Evolutionary conservation across 176 grass and related monocot species (phyloP).

Genomic region (Avena sativa): DNA sequence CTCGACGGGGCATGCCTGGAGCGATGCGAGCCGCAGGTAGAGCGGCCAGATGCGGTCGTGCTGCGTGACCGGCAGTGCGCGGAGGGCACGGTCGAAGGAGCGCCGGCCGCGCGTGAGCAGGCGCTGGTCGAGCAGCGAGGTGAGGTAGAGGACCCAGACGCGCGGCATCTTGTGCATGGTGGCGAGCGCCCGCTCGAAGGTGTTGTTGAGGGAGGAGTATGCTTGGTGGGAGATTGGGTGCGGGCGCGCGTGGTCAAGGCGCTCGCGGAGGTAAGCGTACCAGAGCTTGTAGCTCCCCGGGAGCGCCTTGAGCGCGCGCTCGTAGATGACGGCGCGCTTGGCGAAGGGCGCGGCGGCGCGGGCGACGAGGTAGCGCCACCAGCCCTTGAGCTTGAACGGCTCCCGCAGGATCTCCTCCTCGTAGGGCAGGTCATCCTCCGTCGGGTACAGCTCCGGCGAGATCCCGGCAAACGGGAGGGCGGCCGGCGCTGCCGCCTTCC

Average conservation of each 20-base stretch:
- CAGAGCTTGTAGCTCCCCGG: slow-evolving; percentile 88
- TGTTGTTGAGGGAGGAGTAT: slow-evolving; percentile 84
- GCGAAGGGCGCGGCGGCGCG: slow-evolving; percentile 66
- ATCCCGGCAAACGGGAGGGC: slow-evolving; percentile 39
- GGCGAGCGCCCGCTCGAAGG: slow-evolving; percentile 81
- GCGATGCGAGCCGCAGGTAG: slow-evolving; percentile 70
- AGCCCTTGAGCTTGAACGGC: slow-evolving; percentile 80
- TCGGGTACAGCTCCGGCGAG: slow-evolving; percentile 69
- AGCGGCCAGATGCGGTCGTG: slow-evolving; percentile 87
- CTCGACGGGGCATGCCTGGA: slow-evolving; percentile 74
- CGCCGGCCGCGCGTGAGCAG: slow-evolving; percentile 64
- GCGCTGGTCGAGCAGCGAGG: slow-evolving; percentile 73
- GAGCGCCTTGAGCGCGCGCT: slow-evolving; percentile 79
- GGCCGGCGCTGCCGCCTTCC: not conserved
- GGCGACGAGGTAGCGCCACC: slow-evolving; percentile 92
- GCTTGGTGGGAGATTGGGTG: slow-evolving; percentile 65
- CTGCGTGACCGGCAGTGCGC: slow-evolving; percentile 79
- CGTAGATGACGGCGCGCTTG: slow-evolving; percentile 79
- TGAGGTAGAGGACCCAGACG: slow-evolving; percentile 76
- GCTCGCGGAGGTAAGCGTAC: slow-evolving; percentile 86
- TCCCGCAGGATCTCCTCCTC: slow-evolving; percentile 89
- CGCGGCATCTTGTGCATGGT: slow-evolving; percentile 97
- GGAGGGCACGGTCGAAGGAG: slow-evolving; percentile 73
- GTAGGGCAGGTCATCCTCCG: slow-evolving; percentile 73
- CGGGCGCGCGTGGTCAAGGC: slow-evolving; percentile 71